Conservation (phyloP, 257 asterid species). For the Fraxinus excelsior region DNA sequence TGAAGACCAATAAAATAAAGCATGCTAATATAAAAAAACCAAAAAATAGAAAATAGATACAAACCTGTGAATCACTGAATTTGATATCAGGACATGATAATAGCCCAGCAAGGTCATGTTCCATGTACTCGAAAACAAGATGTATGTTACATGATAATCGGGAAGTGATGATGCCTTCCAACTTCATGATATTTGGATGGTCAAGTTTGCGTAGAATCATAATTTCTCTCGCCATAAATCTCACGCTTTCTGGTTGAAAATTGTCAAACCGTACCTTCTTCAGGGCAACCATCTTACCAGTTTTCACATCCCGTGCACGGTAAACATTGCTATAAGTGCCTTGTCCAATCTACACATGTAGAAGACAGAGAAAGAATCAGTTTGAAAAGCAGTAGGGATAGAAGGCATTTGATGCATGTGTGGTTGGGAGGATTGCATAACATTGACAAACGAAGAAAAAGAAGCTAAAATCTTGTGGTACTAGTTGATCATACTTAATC, state of each 20-base stretch:
- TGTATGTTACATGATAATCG: conserved; percentile 65
- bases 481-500: background rate
- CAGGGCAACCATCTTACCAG: conserved; percentile 75
- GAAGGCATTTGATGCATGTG: background rate
- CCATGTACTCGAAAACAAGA: conserved; percentile 98
- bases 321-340: conserved; percentile 95
- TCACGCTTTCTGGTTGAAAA: conserved; percentile 85
- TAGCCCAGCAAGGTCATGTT: conserved; percentile 93
- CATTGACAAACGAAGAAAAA: background rate
- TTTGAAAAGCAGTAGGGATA: background rate
- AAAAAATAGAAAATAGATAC: background rate
- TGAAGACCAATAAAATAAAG: background rate
- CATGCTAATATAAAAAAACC: background rate
- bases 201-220: conserved; percentile 76
- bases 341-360: conserved; percentile 74
- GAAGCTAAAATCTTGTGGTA: background rate
- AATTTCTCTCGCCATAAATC: conserved; percentile 93
- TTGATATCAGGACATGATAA: conserved; percentile 80
- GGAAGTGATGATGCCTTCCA: conserved; percentile 92
- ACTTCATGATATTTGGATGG: conserved; percentile 91
- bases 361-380: conserved; percentile 5
- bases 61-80: conserved; percentile 87
- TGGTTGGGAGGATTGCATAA: background rate
- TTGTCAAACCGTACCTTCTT: conserved; percentile 93
- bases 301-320: conserved; percentile 74